Conservation (phyloP, 805 yeast species). For the Metschnikowia chrysomelidarum region DNA sequence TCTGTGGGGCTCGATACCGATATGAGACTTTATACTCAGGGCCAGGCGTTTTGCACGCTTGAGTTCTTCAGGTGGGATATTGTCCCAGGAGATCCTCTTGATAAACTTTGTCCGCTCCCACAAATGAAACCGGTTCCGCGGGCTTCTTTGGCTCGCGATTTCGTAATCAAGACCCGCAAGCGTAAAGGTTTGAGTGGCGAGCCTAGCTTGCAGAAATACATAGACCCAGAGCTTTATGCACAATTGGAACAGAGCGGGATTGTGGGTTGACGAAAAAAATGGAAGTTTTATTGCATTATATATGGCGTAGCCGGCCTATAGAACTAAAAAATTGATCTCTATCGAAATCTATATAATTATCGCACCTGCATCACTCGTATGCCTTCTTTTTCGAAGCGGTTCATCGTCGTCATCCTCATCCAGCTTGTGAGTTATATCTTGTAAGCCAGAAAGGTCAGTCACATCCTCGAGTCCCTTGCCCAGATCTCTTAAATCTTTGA, state of each 20-base stretch:
- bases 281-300: background rate
- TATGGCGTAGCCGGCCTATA: background rate
- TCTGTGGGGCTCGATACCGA: slow-evolving; percentile 89
- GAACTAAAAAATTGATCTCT: background rate
- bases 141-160: slow-evolving; percentile 77
- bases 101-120: slow-evolving; percentile 59
- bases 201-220: slow-evolving; percentile 54
- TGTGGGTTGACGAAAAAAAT: slow-evolving; percentile 7
- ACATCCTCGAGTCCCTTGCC: slow-evolving; percentile 22
- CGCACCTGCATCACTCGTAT: too few species aligned
- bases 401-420: background rate
- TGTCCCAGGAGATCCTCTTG: slow-evolving; percentile 92
- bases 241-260: slow-evolving; percentile 52
- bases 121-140: slow-evolving; percentile 73
- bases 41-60: slow-evolving; percentile 69
- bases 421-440: too few species aligned
- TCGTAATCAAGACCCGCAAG: slow-evolving; percentile 81
- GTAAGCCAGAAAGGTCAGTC: background rate
- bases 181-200: slow-evolving; percentile 83
- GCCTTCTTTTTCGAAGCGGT: slow-evolving; percentile 1
- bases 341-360: background rate
- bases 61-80: slow-evolving; percentile 69
- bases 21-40: slow-evolving; percentile 70
- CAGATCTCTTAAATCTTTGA: slow-evolving; percentile 21
- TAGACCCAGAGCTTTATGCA: slow-evolving; percentile 57